Percentiles rank a stretch among this genome's conserved stretches.
These are phyloP conservation scores for Aaosphaeria arxii DNA, from an alignment of 2,329 filamentous ascomycete species.

Conservation along the genomic window DNA sequence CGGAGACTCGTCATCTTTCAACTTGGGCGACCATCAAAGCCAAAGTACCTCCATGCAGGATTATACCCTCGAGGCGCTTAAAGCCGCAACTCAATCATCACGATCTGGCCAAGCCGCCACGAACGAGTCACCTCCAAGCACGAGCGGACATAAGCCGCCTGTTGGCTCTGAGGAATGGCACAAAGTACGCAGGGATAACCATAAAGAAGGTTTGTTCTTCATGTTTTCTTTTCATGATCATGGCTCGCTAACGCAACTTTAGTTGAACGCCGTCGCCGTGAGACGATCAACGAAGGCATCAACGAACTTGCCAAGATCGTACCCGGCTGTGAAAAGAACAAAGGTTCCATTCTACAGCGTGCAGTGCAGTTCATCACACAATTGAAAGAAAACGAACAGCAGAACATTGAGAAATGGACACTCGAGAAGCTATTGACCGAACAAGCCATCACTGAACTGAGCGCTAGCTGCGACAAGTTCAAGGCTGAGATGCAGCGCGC, in stretches of 20 bases:
- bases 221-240: background rate
- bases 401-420: constrained; percentile 93
- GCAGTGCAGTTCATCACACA: constrained; percentile 93
- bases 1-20: constrained; percentile 44
- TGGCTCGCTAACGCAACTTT: background rate
- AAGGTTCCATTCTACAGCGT: constrained; percentile 90
- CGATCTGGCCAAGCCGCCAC: constrained; percentile 40
- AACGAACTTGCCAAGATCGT: constrained; percentile 98
- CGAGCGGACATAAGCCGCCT: constrained; percentile 62
- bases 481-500: constrained; percentile 76
- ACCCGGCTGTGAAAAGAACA: constrained; percentile 97
- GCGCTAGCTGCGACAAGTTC: constrained; percentile 80
- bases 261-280: constrained; percentile 95
- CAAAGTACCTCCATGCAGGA: constrained; percentile 38
- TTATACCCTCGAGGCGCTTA: constrained; percentile 49
- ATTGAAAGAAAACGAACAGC: constrained; percentile 88
- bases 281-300: constrained; percentile 98
- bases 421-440: constrained; percentile 86
- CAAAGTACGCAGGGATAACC: constrained; percentile 93
- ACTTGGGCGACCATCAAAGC: constrained; percentile 40
- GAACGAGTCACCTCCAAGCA: constrained; percentile 35
- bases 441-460: constrained; percentile 85
- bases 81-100: constrained; percentile 46
- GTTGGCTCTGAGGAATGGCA: constrained; percentile 99
- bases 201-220: constrained; percentile 80